Evolutionary conservation across 2,329 filamentous ascomycete species (phyloP).

Genomic region (Arthrobotrys megalospora): DNA sequence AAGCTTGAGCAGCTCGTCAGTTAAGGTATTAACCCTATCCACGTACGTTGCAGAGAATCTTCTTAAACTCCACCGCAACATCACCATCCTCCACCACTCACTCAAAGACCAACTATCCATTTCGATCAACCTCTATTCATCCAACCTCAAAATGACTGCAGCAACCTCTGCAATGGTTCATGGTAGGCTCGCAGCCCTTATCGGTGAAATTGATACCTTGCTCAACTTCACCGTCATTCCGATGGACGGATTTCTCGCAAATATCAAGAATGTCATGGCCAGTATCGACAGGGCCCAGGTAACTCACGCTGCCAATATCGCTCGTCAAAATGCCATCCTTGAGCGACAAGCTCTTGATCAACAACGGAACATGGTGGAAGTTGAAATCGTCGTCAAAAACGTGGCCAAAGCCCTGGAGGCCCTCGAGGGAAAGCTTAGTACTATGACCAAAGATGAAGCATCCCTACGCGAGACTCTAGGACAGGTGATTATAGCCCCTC

Average conservation of each 20-base stretch:
- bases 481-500: slow-evolving; percentile 2
- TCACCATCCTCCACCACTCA: slow-evolving; percentile 46
- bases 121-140: slow-evolving; percentile 37
- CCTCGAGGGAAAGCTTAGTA: slow-evolving; percentile 10
- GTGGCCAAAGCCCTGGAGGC: not conserved
- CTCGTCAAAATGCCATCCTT: not conserved
- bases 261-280: slow-evolving; percentile 17
- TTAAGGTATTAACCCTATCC: not conserved
- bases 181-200: slow-evolving; percentile 13
- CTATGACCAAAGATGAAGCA: slow-evolving; percentile 25
- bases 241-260: slow-evolving; percentile 14
- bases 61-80: slow-evolving; percentile 47
- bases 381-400: not conserved
- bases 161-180: not conserved
- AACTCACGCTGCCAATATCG: not conserved
- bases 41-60: slow-evolving; percentile 30
- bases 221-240: slow-evolving; percentile 24
- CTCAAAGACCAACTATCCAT: slow-evolving; percentile 32
- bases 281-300: slow-evolving; percentile 7
- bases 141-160: not conserved
- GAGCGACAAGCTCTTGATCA: slow-evolving; percentile 14
- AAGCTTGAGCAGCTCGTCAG: not conserved
- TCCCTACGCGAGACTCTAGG: slow-evolving; percentile 17
- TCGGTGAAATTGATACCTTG: slow-evolving; percentile 31
- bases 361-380: not conserved